Evolutionary conservation across 1,139 yeast genomes (phyloP).

Genomic region (Zygosaccharomyces sapae): DNA sequence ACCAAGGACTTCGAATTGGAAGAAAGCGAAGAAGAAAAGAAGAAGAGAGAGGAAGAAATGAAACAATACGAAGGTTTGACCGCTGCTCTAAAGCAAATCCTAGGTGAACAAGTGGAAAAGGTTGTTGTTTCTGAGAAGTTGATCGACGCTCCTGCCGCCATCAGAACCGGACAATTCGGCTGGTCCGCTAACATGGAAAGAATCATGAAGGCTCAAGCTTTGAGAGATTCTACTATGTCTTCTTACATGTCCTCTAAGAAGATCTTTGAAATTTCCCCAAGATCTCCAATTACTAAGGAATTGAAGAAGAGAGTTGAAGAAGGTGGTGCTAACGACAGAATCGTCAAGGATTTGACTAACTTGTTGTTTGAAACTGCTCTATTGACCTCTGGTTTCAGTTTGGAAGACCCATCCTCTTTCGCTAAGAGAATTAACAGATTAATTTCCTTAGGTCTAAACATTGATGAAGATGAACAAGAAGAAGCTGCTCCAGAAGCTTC

Average conservation of each 20-base stretch:
- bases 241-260: constrained; percentile 99
- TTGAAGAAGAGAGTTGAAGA: constrained; percentile 94
- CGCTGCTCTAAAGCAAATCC: constrained; percentile 91
- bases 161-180: constrained; percentile 99
- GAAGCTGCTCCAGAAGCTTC: constrained; percentile 42
- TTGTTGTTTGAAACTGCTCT: constrained; percentile 96
- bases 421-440: constrained; percentile 98
- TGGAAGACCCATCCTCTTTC: constrained; percentile 96
- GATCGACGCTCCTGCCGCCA: constrained; percentile 99
- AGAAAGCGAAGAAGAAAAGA: constrained; percentile 98
- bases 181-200: constrained; percentile 99
- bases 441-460: constrained; percentile 95
- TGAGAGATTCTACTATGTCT: constrained; percentile 98
- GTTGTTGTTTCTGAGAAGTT: constrained; percentile 97
- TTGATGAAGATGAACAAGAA: constrained; percentile 78
- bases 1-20: constrained; percentile 99
- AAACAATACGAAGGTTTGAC: constrained; percentile 92
- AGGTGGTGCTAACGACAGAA: constrained; percentile 96
- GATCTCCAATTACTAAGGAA: constrained; percentile 90
- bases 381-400: constrained; percentile 96
- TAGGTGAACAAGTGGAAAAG: constrained; percentile 99
- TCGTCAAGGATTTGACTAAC: constrained; percentile 96
- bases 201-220: constrained; percentile 99
- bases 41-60: constrained; percentile 84
- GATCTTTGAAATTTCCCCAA: constrained; percentile 98